phyloP scores from a whole-genome alignment of 2,329 filamentous ascomycete species.

The Penicillium digitatum region DNA sequence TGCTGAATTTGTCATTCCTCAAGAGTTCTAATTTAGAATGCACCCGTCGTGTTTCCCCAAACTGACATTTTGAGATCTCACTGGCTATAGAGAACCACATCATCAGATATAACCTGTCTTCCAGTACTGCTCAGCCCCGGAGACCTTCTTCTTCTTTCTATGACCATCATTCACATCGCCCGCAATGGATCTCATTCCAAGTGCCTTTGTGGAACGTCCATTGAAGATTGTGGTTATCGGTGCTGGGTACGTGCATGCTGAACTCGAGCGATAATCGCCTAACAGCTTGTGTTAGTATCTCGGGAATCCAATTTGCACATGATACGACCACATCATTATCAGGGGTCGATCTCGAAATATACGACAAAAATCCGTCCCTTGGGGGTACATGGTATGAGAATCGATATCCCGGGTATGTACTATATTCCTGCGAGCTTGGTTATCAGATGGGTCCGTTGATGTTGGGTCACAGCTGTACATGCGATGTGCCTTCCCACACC shows the following conservation, averaged over 20 bases:
- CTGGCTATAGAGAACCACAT: background rate
- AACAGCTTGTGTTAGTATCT: background rate
- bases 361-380: constrained; percentile 26
- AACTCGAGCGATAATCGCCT: background rate
- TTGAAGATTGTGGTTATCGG: constrained; percentile 9
- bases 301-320: constrained; percentile 11
- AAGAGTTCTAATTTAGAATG: background rate
- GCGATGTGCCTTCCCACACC: constrained; percentile 30
- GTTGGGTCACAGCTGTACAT: constrained; percentile 21
- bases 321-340: background rate
- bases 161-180: background rate
- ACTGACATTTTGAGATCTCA: background rate
- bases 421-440: background rate
- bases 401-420: constrained; percentile 24
- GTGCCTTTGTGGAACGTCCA: constrained; percentile 3
- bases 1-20: background rate
- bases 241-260: constrained; percentile 3
- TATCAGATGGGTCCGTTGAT: background rate
- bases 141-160: background rate
- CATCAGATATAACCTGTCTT: background rate
- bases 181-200: constrained; percentile 4
- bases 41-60: fast-evolving
- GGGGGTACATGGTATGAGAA: constrained; percentile 33
- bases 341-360: constrained; percentile 6
- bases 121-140: background rate